Evolutionary conservation across 176 grass and related monocot genomes (phyloP).

Genomic region (Microstegium vimineum): DNA sequence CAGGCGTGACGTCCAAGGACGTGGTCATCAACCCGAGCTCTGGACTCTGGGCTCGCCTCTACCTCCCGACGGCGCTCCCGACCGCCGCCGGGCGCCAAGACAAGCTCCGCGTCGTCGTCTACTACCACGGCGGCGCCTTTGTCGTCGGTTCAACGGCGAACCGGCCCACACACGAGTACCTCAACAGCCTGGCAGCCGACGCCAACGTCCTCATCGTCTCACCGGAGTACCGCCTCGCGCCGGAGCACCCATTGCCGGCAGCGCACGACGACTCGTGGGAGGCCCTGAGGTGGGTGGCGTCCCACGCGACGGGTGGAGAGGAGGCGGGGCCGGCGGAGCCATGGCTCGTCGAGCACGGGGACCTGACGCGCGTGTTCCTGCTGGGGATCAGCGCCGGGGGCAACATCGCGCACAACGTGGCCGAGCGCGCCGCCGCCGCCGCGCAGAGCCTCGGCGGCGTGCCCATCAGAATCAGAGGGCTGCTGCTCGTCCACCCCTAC

Average conservation of each 20-base stretch:
- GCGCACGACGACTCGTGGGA: slow-evolving; percentile 59
- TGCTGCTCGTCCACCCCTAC: slow-evolving; percentile 62
- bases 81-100: not conserved
- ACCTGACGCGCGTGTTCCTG: slow-evolving; percentile 43
- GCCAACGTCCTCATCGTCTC: slow-evolving; percentile 46
- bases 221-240: slow-evolving; percentile 73
- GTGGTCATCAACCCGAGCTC: slow-evolving; percentile 12
- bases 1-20: slow-evolving; percentile 48
- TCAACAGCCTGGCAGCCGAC: slow-evolving; percentile 46
- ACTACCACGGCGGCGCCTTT: slow-evolving; percentile 70
- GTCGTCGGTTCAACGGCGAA: slow-evolving; percentile 56
- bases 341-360: slow-evolving; percentile 18
- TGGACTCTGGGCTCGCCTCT: slow-evolving; percentile 61
- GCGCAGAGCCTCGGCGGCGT: not conserved
- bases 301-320: slow-evolving; percentile 26
- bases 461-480: slow-evolving; percentile 33
- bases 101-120: slow-evolving; percentile 49
- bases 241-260: slow-evolving; percentile 65
- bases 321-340: slow-evolving; percentile 2
- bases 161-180: slow-evolving; percentile 45
- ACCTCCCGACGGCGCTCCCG: slow-evolving; percentile 30
- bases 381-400: slow-evolving; percentile 47
- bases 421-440: slow-evolving; percentile 40
- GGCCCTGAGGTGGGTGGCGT: slow-evolving; percentile 58
- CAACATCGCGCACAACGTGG: slow-evolving; percentile 70